phyloP scores from a whole-genome alignment of 371 early-diverging fungal genomes.

The Amoeboaphelidium occidentale region DNA sequence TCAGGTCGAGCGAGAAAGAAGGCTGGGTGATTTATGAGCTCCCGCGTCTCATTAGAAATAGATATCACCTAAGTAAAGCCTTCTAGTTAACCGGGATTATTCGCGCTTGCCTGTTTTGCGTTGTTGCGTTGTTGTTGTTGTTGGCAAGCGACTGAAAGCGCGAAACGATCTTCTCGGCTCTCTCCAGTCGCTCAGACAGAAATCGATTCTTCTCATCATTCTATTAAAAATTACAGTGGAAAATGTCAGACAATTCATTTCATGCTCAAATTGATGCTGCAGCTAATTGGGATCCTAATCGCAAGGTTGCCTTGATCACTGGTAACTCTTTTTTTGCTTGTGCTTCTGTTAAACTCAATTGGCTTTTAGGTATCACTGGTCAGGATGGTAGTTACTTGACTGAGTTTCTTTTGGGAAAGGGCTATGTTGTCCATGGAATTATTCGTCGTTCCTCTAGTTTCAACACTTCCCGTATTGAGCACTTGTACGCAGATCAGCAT shows the following conservation, averaged over 20 bases:
- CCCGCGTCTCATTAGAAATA: no score
- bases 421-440: conserved; percentile 57
- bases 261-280: neutral
- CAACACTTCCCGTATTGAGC: conserved; percentile 58
- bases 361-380: conserved; percentile 38
- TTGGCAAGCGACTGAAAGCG: no score
- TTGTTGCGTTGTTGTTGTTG: no score
- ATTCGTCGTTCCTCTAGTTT: conserved; percentile 59
- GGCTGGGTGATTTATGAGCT: no score
- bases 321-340: conserved; percentile 11
- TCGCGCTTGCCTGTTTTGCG: no score
- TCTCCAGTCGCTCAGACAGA: no score
- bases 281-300: conserved; percentile 1
- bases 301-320: conserved; percentile 36
- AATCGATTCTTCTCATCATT: no score
- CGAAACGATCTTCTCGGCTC: no score
- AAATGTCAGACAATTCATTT: neutral
- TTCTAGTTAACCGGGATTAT: no score
- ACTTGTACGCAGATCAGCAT: conserved; percentile 45
- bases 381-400: conserved; percentile 60
- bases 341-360: neutral
- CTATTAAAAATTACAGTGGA: neutral
- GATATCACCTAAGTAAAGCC: no score
- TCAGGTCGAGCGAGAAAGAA: no score
- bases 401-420: conserved; percentile 26